Percentiles rank a stretch among this genome's conserved stretches.
Evolutionary conservation across 1,139 yeast species (phyloP).

Genomic region (Eremothecium coryli): DNA sequence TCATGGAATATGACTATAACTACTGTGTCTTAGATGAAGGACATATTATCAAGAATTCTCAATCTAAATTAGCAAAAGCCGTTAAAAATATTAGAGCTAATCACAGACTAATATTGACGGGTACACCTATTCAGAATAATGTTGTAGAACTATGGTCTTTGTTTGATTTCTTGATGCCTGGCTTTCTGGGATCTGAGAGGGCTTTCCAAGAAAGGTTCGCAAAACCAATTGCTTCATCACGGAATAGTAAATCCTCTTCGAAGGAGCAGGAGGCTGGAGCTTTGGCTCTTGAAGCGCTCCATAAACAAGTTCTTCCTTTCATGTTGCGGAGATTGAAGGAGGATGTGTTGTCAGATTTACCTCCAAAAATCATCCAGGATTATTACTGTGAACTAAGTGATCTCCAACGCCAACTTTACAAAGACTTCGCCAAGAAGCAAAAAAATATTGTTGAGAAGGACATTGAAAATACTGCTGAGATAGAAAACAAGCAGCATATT

Average conservation of each 20-base stretch:
- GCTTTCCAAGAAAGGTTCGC: slow-evolving; percentile 92
- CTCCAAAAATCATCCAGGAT: slow-evolving; percentile 97
- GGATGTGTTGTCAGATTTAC: slow-evolving; percentile 90
- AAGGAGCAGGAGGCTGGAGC: slow-evolving; percentile 98
- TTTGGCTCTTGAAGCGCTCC: slow-evolving; percentile 87
- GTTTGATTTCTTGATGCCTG: slow-evolving; percentile 98
- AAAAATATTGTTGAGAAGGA: slow-evolving; percentile 63
- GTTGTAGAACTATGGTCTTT: slow-evolving; percentile 95
- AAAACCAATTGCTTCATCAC: slow-evolving; percentile 90
- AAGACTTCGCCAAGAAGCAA: slow-evolving; percentile 85
- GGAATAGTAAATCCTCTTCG: slow-evolving; percentile 83
- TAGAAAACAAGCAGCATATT: slow-evolving; percentile 71
- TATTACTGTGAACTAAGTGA: slow-evolving; percentile 94
- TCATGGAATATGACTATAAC: slow-evolving; percentile 62
- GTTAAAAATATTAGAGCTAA: slow-evolving; percentile 78
- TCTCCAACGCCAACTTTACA: slow-evolving; percentile 76
- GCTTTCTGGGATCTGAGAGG: slow-evolving; percentile 92
- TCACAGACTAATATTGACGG: slow-evolving; percentile 83
- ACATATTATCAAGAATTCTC: slow-evolving; percentile 87
- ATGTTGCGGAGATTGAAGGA: slow-evolving; percentile 93
- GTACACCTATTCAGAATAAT: slow-evolving; percentile 97
- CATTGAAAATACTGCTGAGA: slow-evolving; percentile 37
- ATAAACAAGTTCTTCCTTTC: slow-evolving; percentile 93
- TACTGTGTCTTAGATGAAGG: slow-evolving; percentile 98
- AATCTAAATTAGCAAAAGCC: slow-evolving; percentile 79